These are phyloP conservation scores for Phytophthora ramorum DNA, from an alignment of 352 stramenopile species.

Conservation along the genomic window DNA sequence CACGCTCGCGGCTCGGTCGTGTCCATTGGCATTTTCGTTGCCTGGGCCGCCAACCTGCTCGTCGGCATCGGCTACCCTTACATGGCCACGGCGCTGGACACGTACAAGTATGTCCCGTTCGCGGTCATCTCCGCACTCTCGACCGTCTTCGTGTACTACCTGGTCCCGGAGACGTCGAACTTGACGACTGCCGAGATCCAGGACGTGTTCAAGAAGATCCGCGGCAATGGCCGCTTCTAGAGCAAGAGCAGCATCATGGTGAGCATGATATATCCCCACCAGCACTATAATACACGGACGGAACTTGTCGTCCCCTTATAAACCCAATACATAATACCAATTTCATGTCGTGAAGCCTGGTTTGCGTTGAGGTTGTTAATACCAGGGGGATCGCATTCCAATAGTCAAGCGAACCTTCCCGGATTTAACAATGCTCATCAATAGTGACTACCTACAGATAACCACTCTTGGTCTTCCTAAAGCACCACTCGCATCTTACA, in stretches of 20 bases:
- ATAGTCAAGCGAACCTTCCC: too few species aligned
- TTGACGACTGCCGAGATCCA: slow-evolving; percentile 48
- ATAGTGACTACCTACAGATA: too few species aligned
- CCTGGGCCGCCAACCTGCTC: slow-evolving; percentile 46
- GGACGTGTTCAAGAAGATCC: slow-evolving; percentile 40
- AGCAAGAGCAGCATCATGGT: slow-evolving; percentile 10
- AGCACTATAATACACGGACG: background rate
- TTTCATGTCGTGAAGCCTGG: background rate
- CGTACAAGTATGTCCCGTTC: slow-evolving; percentile 47
- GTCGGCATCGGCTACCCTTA: slow-evolving; percentile 56
- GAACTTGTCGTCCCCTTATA: background rate
- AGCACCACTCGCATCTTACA: too few species aligned
- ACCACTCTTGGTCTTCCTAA: too few species aligned
- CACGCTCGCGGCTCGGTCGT: slow-evolving; percentile 41
- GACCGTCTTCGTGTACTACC: slow-evolving; percentile 37
- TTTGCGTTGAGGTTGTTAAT: background rate
- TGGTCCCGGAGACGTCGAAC: slow-evolving; percentile 47
- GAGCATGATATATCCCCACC: slow-evolving; percentile 8
- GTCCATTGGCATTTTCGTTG: slow-evolving; percentile 38
- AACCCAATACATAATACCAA: background rate
- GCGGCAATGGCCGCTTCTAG: slow-evolving; percentile 36
- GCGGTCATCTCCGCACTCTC: slow-evolving; percentile 21
- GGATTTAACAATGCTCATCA: too few species aligned
- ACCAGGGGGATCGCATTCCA: background rate
- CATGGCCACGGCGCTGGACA: slow-evolving; percentile 30